Evolutionary conservation across 441 rosid genomes (phyloP), one percentile per base, ranked within the genome.

Genomic region (Jatropha multifida): DNA sequence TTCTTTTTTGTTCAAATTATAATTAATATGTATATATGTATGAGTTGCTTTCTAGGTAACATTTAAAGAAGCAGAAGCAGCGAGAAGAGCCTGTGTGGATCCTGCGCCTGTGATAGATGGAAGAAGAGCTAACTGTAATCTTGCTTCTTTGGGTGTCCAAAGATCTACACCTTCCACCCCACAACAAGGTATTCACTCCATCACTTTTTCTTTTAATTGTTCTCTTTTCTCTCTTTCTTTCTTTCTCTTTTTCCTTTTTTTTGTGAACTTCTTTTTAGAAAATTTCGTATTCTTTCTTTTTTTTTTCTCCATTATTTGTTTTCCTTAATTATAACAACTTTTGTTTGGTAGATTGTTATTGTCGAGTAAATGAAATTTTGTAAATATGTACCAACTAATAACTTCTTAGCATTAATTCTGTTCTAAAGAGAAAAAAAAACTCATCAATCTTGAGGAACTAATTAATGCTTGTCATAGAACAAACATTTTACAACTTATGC

Each of bases 131-230:
- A 93, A 91, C 74, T 91, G 97, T 80, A 93, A 93, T 78, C 95
- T 93, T 74, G 94, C 93, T 10, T 92, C 92, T 74, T 81, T 93
- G 74, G 98, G 98, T 68, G 84, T 89, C 76, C 94, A 93, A 81
- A 91, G 92, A 93, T 91, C 94, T 77, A 90, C 85, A 79, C 96
- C 98, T 74, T 87, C 98, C 65, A 88, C 94, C 65, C 94, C 94
- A 18, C 80, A 90, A 69, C 89, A 85, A 65, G 94, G 91, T 90
- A 78, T 18, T 37, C 27, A 5, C n/a, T 56, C n/a, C 49, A 11
- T 6, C 14, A 15, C 63, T 56, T 15, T 56, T 42, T 27, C n/a
- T 14, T 54, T 38, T 38, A 20, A 52, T 11, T 9, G 23, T 42
- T 63, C n/a, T 65, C 27, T 76, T 70, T 56, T 56, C n/a, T 48